Evolutionary conservation across 2,329 filamentous ascomycete genomes (phyloP), one percentile per base, ranked within the genome.

Genomic region (Cladosporium sp.): DNA sequence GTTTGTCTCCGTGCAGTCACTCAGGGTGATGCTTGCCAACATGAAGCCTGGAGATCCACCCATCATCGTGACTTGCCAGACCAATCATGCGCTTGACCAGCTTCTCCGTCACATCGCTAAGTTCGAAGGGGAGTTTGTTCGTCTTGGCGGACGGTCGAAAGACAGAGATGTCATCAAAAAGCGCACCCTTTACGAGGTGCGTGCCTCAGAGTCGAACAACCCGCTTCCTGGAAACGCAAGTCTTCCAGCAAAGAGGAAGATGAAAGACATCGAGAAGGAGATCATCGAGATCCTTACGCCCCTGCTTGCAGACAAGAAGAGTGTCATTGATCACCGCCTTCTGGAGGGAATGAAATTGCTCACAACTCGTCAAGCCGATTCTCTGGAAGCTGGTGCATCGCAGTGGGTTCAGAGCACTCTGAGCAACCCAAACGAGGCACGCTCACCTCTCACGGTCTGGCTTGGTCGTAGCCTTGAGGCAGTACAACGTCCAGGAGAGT

Each of bases 81-180:
- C 90, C 0, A 96, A 96, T 53, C 89, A 96, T 67, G 90, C 90
- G 0, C 72, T 96, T 0, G 90, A 96, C 59, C 90, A 96, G 63
- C 73, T 96, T 0, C 73, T 96, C 0, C 70, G 72, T 1, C 80
- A 85, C 49, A 75, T 89, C 13, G 73, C 82, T 1, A 63, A 71
- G 5, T 86, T 85, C 57, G 83, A 86, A 58, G 66, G 70, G 0
- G 76, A 80, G 1, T 83, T 90, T 51, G 70, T 85, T 43, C 79
- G 85, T 7, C 69, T 88, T 8, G 89, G 89, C 37, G 83, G 84
- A 2, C 79, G 86, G 24, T 88, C 85, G 15, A 79, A 81, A 45
- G 84, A 88, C 53, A 69, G 73, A 1, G 75, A 78, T 0, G 62
- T 74, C 18, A 84, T 95, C 57, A 82, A 82, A 54, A 73, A 80